Base-by-base conservation (phyloP, 2,329 filamentous ascomycete genomes). In the Exophiala sp. region DNA sequence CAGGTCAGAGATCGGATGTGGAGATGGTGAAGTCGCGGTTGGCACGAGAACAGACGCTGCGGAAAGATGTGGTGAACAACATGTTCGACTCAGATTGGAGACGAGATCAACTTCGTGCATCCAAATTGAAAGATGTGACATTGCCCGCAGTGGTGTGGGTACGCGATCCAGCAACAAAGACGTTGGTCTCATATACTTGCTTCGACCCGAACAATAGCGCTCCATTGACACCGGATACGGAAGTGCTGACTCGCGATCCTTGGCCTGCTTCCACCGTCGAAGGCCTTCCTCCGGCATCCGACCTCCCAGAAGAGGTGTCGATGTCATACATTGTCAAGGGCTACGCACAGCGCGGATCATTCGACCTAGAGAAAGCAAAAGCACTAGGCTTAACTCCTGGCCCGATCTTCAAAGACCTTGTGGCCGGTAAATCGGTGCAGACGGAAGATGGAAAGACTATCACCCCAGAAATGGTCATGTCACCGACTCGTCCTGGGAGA, bases 261-360 rank as follows among this genome's bases (percentile, higher is more conserved):
- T 95, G 88, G 88, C 88, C 88, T 9, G 86, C 80, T 13, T 80
- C 85, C 3, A 67, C 75, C 48, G 70, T 89, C 9, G 65, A 76
- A 13, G 69, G 66, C 11, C 74, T 97, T 2, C 93, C 93, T 0
- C 74, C 73, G 0, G 86, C 87, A 0, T 70, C 73, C 16, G 53
- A 48, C 38, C 43, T 61, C 16, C 84, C 83, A 3, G 80, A 80
- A 1, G 72, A 73, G 22, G 81, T 83, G 40, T 83, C 88, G 4
- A 73, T 96, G 59, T 95, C 85, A 50, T 98, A 98, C 67, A 83
- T 98, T 50, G 77, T 95, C 63, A 86, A 88, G 59, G 81, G 80
- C 46, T 81, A 88, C 55, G 74, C 82, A 30, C 77, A 85, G 46
- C 80, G 93, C 46, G 93, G 93, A 45, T 91, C 85, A 62, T 96